Evolutionary conservation across 306 rosid genomes (phyloP).

Genomic region (Sophora flavescens): DNA sequence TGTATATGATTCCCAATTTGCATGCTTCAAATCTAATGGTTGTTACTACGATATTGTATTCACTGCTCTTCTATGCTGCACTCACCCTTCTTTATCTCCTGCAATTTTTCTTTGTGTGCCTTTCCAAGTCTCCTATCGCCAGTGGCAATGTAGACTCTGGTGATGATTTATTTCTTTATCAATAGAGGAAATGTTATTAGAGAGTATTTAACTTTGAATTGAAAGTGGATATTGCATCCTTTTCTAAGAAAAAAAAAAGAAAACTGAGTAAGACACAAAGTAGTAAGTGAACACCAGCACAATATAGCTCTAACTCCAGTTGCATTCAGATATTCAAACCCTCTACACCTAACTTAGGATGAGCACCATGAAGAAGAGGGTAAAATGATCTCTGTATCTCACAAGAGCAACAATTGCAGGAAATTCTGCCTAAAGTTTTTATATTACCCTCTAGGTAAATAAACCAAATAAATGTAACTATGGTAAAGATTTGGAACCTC

Average conservation of each 20-base stretch:
- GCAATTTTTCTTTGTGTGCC: slow-evolving; percentile 10
- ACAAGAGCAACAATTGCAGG: neutral
- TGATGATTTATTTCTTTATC: slow-evolving; percentile 2
- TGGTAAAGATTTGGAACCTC: neutral
- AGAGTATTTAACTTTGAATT: slow-evolving; percentile 3
- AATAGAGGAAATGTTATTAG: neutral
- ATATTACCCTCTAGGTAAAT: slow-evolving; percentile 14
- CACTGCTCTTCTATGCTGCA: neutral
- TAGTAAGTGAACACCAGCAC: neutral
- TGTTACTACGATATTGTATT: neutral
- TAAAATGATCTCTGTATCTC: neutral
- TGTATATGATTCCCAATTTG: too few relatives aligned
- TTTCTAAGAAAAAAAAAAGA: neutral
- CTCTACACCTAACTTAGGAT: neutral
- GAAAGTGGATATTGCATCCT: neutral
- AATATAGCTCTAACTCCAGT: neutral
- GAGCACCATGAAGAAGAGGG: slow-evolving; percentile 11
- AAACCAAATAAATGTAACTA: slow-evolving; percentile 1
- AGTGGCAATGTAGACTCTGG: neutral
- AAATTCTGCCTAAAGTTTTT: neutral
- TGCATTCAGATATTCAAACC: neutral
- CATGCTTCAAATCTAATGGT: neutral
- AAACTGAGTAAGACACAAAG: neutral
- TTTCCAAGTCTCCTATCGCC: neutral
- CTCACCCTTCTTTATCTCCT: slow-evolving; percentile 15